These are phyloP conservation scores for Alternaria arborescens DNA, from an alignment of 2,329 filamentous ascomycete species.

Conservation along the genomic window DNA sequence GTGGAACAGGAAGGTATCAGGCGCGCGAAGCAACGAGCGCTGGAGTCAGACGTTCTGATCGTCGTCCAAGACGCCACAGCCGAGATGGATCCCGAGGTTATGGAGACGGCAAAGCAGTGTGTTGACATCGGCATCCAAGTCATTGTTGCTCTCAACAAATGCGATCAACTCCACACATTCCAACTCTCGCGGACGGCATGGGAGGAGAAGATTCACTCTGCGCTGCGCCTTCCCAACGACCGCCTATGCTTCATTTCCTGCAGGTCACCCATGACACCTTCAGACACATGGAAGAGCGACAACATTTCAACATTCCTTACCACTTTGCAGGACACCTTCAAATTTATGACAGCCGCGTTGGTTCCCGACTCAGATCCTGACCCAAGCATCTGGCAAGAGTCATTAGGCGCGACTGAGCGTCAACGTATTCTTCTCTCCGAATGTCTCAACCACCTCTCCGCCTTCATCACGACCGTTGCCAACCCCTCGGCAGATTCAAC, in stretches of 20 bases:
- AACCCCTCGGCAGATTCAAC: conserved; percentile 14
- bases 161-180: conserved; percentile 59
- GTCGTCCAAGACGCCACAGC: conserved; percentile 74
- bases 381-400: conserved; percentile 77
- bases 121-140: conserved; percentile 60
- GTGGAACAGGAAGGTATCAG: conserved; percentile 92
- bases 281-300: conserved; percentile 61
- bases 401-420: conserved; percentile 88
- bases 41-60: conserved; percentile 85
- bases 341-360: conserved; percentile 69
- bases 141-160: conserved; percentile 69
- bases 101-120: conserved; percentile 62
- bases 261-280: conserved; percentile 59
- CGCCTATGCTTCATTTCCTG: conserved; percentile 76
- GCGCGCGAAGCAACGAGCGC: conserved; percentile 80
- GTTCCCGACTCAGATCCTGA: conserved; percentile 58
- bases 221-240: conserved; percentile 42
- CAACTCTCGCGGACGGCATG: conserved; percentile 21
- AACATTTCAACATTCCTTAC: conserved; percentile 74
- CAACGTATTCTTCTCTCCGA: conserved; percentile 81
- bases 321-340: conserved; percentile 73
- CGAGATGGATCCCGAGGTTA: conserved; percentile 70
- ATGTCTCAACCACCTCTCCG: conserved; percentile 75
- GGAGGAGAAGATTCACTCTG: conserved; percentile 32
- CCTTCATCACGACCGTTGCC: conserved; percentile 71